Conservation (phyloP, 495 filamentous ascomycete species). For the Aspergillus carlsbadensis region DNA sequence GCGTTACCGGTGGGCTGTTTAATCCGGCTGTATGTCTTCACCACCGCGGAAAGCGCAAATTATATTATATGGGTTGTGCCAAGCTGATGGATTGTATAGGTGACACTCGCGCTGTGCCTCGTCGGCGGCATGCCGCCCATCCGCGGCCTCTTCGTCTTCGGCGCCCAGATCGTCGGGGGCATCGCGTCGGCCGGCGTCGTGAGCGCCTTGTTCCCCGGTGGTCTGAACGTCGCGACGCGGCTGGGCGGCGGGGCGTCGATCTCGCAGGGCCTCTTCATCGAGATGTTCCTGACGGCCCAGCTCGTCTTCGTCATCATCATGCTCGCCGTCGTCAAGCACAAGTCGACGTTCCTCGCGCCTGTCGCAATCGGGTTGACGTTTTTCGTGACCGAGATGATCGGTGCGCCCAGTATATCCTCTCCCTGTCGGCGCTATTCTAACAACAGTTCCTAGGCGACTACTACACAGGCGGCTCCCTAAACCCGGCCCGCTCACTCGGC, state of each 20-base stretch:
- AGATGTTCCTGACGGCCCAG: constrained; percentile 76
- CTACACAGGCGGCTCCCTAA: constrained; percentile 72
- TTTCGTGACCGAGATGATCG: constrained; percentile 66
- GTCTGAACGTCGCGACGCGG: constrained; percentile 58
- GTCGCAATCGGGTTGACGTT: constrained; percentile 74
- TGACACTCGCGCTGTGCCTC: constrained; percentile 57
- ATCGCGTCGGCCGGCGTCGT: constrained; percentile 64
- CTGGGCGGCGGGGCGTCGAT: constrained; percentile 57
- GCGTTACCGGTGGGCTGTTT: constrained; percentile 43
- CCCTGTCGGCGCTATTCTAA: neutral
- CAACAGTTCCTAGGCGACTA: constrained; percentile 50
- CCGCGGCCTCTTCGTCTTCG: constrained; percentile 49
- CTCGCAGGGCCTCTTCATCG: constrained; percentile 72
- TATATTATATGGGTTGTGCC: too few species aligned
- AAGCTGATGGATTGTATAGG: too few species aligned
- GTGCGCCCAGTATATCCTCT: constrained; percentile 32
- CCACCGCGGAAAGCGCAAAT: too few species aligned
- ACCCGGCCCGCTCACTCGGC: constrained; percentile 71
- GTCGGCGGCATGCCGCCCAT: constrained; percentile 54
- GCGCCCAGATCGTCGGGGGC: constrained; percentile 55
- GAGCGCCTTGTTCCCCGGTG: constrained; percentile 59
- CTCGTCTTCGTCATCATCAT: constrained; percentile 80
- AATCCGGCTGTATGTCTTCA: constrained; percentile 69
- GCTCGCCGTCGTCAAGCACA: constrained; percentile 80
- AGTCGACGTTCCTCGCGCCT: constrained; percentile 74